Conservation (phyloP, 2,329 filamentous ascomycete genomes). For the Neoscytalidium dimidiatum region DNA sequence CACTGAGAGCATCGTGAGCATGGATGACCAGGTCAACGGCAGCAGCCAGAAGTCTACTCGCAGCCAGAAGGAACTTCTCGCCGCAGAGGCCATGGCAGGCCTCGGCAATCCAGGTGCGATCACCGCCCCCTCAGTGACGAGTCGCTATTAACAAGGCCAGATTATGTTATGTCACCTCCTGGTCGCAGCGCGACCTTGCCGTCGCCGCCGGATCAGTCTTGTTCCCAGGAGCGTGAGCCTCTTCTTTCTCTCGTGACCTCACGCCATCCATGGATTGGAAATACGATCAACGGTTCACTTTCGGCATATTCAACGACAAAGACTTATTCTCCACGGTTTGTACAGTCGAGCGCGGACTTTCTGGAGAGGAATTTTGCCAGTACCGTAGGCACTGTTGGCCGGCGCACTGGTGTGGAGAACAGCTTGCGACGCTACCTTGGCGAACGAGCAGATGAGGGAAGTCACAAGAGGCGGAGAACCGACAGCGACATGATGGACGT, state of each 20-base stretch:
- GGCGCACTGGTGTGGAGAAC: slow-evolving; percentile 84
- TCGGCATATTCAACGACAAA: slow-evolving; percentile 86
- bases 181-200: slow-evolving; percentile 33
- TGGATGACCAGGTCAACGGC: slow-evolving; percentile 34
- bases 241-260: slow-evolving; percentile 84
- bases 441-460: slow-evolving; percentile 53
- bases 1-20: slow-evolving; percentile 44
- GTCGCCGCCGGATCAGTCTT: slow-evolving; percentile 37
- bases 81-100: slow-evolving; percentile 53
- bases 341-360: slow-evolving; percentile 83
- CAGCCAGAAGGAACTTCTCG: slow-evolving; percentile 44
- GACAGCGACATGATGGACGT: slow-evolving; percentile 48
- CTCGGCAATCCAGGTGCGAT: slow-evolving; percentile 50
- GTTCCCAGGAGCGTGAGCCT: slow-evolving; percentile 67
- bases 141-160: slow-evolving; percentile 30
- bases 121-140: background rate
- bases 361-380: slow-evolving; percentile 87
- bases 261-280: slow-evolving; percentile 82
- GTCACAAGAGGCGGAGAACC: slow-evolving; percentile 48
- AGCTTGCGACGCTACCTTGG: slow-evolving; percentile 83
- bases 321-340: slow-evolving; percentile 85
- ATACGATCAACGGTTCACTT: slow-evolving; percentile 79
- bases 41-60: slow-evolving; percentile 18
- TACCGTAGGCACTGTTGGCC: slow-evolving; percentile 80
- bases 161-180: slow-evolving; percentile 45